Evolutionary conservation across 805 yeast genomes (phyloP), one percentile per base, ranked within the genome.

Genomic region (Metschnikowia santaceciliae): DNA sequence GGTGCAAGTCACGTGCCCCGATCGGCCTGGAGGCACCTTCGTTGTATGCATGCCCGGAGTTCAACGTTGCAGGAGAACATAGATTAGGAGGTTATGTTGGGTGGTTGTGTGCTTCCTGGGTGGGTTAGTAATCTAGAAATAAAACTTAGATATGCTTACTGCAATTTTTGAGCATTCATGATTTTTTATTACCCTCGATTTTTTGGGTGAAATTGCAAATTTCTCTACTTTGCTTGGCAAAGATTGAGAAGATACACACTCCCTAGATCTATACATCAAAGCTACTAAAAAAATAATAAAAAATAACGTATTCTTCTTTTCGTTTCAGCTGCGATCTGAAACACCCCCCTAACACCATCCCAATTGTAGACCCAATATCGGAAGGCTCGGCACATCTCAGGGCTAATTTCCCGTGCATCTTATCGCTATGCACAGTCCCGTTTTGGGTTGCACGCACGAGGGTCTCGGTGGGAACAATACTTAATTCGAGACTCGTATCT

Each of bases 391-490:
- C 23, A 20, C 22, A 15, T 30, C 20, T 26, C 30, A n/a, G 15
- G 22, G 20, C 37, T 20, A 20, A 6, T 3, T n/a, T 32, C 17
- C 30, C 37, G 14, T 34, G 46, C 46, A 42, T 26, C 46, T 42
- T 42, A 42, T 42, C 46, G 46, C 32, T 42, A 33, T 14, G 38
- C 37, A 22, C 46, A 42, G 46, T 33, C 33, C 46, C 32, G 15
- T 14, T 30, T 22, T 19, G 10, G 15, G 32, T n/a, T 30, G 33
- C 22, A 33, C 46, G 46, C 38, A 42, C 32, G 4, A 15, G 46
- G 32, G 6, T 32, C 32, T 39, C 7, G 32, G 42, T 13, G 41
- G 19, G 19, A 39, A 23, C 15, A 22, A 37, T 37, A 14, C 34
- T 40, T 4, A 22, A 10, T 15, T 4, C 43, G 19, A 22, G 22